Conservation (phyloP, 1,284 basidiomycete species). For the Crucibulum cyathiforme region DNA sequence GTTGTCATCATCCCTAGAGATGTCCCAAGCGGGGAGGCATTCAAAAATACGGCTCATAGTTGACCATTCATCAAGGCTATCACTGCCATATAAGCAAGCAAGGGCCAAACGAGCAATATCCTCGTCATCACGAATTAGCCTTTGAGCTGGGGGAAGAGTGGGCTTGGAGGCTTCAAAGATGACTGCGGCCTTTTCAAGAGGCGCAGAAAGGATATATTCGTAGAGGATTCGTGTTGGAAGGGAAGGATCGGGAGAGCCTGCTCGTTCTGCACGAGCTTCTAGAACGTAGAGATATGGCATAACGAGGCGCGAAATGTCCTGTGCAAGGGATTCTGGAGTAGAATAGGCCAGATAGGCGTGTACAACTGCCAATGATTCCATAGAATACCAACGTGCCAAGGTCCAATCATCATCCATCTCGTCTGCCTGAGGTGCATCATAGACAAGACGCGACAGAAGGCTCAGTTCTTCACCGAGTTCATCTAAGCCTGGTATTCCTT, state of each 20-base stretch:
- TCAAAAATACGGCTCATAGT: slow-evolving; percentile 93
- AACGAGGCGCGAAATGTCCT: slow-evolving; percentile 78
- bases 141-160: slow-evolving; percentile 70
- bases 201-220: slow-evolving; percentile 75
- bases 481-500: slow-evolving; percentile 80
- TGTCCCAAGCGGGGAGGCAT: slow-evolving; percentile 90
- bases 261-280: slow-evolving; percentile 83
- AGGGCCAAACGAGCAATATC: slow-evolving; percentile 86
- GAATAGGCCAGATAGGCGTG: slow-evolving; percentile 78
- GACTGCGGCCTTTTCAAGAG: slow-evolving; percentile 71
- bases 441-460: slow-evolving; percentile 83
- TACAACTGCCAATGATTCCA: slow-evolving; percentile 71
- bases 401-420: slow-evolving; percentile 67
- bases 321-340: slow-evolving; percentile 66
- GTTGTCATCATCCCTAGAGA: slow-evolving; percentile 58
- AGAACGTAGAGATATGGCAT: slow-evolving; percentile 92
- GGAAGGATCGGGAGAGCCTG: slow-evolving; percentile 69
- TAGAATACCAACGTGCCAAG: slow-evolving; percentile 71
- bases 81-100: slow-evolving; percentile 87
- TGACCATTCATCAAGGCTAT: slow-evolving; percentile 73
- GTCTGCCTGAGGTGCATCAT: slow-evolving; percentile 68
- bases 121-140: slow-evolving; percentile 82
- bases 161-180: slow-evolving; percentile 92
- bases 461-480: slow-evolving; percentile 89
- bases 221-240: slow-evolving; percentile 72